phyloP scores from a whole-genome alignment of 2,329 filamentous ascomycete species.

The Rhynchosporium secalis region DNA sequence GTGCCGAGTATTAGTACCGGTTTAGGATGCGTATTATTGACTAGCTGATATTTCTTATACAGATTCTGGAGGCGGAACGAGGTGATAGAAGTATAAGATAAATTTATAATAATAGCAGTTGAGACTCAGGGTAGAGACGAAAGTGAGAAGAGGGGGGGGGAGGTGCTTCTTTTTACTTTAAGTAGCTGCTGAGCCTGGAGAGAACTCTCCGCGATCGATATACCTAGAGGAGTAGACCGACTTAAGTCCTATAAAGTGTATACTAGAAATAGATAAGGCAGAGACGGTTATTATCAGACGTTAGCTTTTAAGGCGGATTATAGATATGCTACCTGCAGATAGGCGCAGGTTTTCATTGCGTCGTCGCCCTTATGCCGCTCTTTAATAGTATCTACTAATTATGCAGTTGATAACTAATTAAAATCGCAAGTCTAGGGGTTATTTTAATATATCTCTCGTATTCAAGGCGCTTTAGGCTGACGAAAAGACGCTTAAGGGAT shows the following conservation, averaged over 20 bases:
- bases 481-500: constrained; percentile 7
- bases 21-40: neutral
- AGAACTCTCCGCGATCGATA: constrained; percentile 1
- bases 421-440: neutral
- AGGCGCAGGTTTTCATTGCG: constrained; percentile 10
- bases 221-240: neutral
- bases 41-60: constrained; percentile 7
- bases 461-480: neutral
- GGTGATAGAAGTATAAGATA: constrained; percentile 1
- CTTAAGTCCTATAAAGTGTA: neutral
- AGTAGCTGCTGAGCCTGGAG: constrained; percentile 5
- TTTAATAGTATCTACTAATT: constrained; percentile 2
- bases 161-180: constrained; percentile 7
- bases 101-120: too few species aligned
- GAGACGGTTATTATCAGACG: constrained; percentile 9
- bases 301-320: constrained; percentile 9
- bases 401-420: too few species aligned
- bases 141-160: too few species aligned
- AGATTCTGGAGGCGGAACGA: neutral
- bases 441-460: constrained; percentile 7
- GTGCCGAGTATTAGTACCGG: neutral
- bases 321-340: constrained; percentile 10
- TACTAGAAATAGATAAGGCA: constrained; percentile 9
- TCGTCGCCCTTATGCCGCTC: constrained; percentile 4
- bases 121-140: too few species aligned